Evolutionary conservation across 2,329 filamentous ascomycete species (phyloP), one percentile per base, ranked within the genome.

Genomic region (Cytospora mali): DNA sequence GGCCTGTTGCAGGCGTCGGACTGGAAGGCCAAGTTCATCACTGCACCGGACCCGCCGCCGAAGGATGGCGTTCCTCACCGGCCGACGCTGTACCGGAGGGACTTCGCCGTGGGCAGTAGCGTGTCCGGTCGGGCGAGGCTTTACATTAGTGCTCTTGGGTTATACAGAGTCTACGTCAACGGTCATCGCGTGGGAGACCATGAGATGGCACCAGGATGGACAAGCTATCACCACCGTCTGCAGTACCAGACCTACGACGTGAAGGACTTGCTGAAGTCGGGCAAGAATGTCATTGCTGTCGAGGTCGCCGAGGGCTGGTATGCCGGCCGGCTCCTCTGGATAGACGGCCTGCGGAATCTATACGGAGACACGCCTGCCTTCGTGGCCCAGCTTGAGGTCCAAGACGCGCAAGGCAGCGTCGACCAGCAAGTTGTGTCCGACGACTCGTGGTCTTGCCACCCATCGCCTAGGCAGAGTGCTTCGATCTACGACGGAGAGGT

Each of bases 301-400:
- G 77, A 79, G 21, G 78, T 84, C 6, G 79, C 75, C 3, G 81
- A 83, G 67, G 82, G 82, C 0, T 85, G 82, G 83, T 84, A 77
- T 55, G 69, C 75, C 13, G 78, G 79, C 4, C 72, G 77, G 7
- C 70, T 81, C 5, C 72, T 73, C 14, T 76, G 66, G 31, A 62
- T 67, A 13, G 65, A 58, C 0, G 72, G 71, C 1, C 55, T 56
- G 7, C 67, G 74, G 4, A 74, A 74, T 61, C 53, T 70, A 23
- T 76, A 70, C 62, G 74, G 74, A 1, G 70, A 76, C 55, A 71
- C 69, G 3, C 49, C 74, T 10, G 74, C 69, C 3, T 58, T 71
- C 7, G 65, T 74, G 46, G 72, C 74, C 2, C 65, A 72, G 29
- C 60, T 76, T 4, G 68, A 71, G 33, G 61, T 75, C 13, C 68